Evolutionary conservation across 2,329 filamentous ascomycete species (phyloP).

Genomic region (Beauveria varroae): DNA sequence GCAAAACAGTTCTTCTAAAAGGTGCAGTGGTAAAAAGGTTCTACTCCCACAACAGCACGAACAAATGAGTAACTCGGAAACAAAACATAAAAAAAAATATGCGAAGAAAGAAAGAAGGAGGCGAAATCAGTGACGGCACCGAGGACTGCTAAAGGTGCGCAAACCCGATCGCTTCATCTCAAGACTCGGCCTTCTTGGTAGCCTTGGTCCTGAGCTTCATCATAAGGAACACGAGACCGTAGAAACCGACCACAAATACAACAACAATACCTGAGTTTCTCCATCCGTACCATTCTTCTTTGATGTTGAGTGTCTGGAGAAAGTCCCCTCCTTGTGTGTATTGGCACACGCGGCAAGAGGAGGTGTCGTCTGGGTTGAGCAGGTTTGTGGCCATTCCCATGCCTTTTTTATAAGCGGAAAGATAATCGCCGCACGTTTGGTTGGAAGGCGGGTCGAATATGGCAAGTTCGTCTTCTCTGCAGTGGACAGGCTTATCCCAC

Average conservation of each 20-base stretch:
- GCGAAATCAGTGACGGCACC: too few species aligned
- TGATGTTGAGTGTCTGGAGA: background rate
- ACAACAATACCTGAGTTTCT: background rate
- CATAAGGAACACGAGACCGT: background rate
- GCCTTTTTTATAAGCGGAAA: background rate
- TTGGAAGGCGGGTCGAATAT: background rate
- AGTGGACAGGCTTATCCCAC: background rate
- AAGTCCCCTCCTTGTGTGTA: background rate
- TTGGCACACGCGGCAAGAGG: background rate
- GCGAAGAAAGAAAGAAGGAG: too few species aligned
- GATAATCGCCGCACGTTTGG: background rate
- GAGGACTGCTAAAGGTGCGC: background rate
- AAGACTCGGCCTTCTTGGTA: background rate
- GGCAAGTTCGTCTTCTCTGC: background rate
- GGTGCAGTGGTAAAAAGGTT: too few species aligned
- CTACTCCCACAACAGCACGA: too few species aligned
- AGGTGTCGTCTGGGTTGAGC: background rate
- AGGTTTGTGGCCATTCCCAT: background rate
- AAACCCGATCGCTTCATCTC: background rate
- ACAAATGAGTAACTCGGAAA: too few species aligned
- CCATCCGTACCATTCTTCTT: background rate
- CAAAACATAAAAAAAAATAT: too few species aligned
- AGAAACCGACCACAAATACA: background rate
- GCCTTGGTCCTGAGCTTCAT: background rate
- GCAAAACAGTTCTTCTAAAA: too few species aligned